These are phyloP conservation scores for Penicillium thymicola DNA, from an alignment of 2,329 filamentous ascomycete genomes.

Conservation along the genomic window DNA sequence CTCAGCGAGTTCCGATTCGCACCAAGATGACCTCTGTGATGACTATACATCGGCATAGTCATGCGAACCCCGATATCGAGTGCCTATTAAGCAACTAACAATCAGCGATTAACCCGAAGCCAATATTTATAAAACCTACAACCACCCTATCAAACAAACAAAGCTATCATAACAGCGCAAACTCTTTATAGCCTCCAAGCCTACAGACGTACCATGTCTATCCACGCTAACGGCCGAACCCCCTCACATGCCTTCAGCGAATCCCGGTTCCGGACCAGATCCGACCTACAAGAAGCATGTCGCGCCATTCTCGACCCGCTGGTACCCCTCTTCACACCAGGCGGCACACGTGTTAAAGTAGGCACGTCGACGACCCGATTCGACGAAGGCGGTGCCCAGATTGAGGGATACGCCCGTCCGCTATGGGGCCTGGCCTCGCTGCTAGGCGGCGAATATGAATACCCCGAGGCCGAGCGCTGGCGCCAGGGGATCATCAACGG, in stretches of 20 bases:
- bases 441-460: constrained; percentile 65
- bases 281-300: constrained; percentile 57
- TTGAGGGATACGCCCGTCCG: constrained; percentile 72
- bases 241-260: constrained; percentile 28
- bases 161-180: neutral
- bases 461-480: constrained; percentile 63
- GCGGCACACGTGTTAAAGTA: constrained; percentile 62
- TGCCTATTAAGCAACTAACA: neutral
- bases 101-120: neutral
- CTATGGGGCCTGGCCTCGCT: constrained; percentile 72
- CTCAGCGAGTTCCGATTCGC: neutral
- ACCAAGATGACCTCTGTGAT: neutral
- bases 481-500: constrained; percentile 68
- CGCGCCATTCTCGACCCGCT: constrained; percentile 66
- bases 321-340: constrained; percentile 67
- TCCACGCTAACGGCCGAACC: constrained; percentile 31
- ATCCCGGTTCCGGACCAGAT: constrained; percentile 27
- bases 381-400: constrained; percentile 71
- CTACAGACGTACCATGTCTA: constrained; percentile 22
- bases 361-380: constrained; percentile 72
- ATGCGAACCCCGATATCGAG: neutral
- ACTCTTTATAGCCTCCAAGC: neutral
- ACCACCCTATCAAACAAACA: neutral
- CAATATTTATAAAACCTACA: neutral
- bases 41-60: neutral